phyloP scores from a whole-genome alignment of 139 green algal genomes.

The Desmodesmus armatus region DNA sequence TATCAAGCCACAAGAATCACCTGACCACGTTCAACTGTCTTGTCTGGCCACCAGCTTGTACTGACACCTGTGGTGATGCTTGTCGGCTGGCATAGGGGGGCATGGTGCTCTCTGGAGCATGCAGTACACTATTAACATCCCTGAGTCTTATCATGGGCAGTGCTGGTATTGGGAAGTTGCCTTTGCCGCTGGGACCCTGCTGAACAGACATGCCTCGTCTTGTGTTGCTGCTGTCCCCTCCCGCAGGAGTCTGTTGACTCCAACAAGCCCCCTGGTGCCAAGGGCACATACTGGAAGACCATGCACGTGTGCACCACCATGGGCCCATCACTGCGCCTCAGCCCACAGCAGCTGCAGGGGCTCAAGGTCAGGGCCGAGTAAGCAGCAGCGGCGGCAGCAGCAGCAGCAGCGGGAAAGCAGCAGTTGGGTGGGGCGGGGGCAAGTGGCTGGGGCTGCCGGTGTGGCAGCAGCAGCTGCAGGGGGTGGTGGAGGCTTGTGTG shows the following conservation, averaged over 20 bases:
- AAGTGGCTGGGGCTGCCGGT: no score
- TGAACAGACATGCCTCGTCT: neutral
- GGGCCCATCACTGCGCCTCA: constrained; percentile 90
- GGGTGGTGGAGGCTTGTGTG: no score
- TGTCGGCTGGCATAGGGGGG: no score
- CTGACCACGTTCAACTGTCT: neutral
- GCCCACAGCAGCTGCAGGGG: constrained; percentile 59
- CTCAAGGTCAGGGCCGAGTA: constrained; percentile 34
- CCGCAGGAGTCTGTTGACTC: constrained; percentile 90
- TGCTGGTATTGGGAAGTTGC: neutral
- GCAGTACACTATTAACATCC: no score
- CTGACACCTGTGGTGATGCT: neutral
- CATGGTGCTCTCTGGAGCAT: no score
- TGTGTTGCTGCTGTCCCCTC: neutral
- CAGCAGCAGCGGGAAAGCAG: no score
- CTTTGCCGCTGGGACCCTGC: neutral
- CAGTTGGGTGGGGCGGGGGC: no score
- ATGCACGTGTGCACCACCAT: constrained; percentile 95
- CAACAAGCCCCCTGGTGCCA: constrained; percentile 95
- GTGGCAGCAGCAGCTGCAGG: no score
- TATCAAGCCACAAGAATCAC: no score
- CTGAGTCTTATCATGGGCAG: neutral
- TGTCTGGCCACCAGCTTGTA: neutral
- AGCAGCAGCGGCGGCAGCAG: constrained; percentile 24
- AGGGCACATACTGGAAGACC: constrained; percentile 98